A percentile compares a stretch with the other conserved stretches of the same genome.
Evolutionary conservation across 1,284 basidiomycete genomes (phyloP).

Genomic region (Uromyces viciae-fabae): DNA sequence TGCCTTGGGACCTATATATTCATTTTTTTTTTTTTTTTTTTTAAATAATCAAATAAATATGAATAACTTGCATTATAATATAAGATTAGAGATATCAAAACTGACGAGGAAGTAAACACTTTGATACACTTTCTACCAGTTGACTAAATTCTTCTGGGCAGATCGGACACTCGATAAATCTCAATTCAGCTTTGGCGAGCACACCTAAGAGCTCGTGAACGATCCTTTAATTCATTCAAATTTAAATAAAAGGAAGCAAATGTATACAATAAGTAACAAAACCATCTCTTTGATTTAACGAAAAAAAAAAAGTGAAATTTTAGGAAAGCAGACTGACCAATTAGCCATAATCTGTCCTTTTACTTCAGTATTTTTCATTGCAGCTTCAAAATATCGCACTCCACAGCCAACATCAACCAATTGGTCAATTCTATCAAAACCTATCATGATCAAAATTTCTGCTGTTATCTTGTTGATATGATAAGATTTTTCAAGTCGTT

Average conservation of each 20-base stretch:
- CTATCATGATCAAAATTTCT: slow-evolving; percentile 65
- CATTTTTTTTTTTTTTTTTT: too few relatives aligned
- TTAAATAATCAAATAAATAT: not conserved
- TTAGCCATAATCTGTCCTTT: slow-evolving; percentile 28
- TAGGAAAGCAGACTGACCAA: slow-evolving; percentile 24
- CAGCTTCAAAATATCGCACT: slow-evolving; percentile 38
- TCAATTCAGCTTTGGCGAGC: slow-evolving; percentile 61
- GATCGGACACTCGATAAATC: slow-evolving; percentile 33
- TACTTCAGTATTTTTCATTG: slow-evolving; percentile 1
- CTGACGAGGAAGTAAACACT: slow-evolving; percentile 16
- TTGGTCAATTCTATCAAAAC: slow-evolving; percentile 66
- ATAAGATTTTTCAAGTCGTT: slow-evolving; percentile 62
- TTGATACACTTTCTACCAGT: slow-evolving; percentile 2
- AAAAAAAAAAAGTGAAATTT: not conserved
- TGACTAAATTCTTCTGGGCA: not conserved
- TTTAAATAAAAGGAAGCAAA: not conserved
- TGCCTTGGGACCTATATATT: slow-evolving; percentile 27
- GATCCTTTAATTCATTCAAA: slow-evolving; percentile 73
- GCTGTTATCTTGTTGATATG: slow-evolving; percentile 66
- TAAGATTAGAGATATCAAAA: not conserved
- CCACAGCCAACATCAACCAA: slow-evolving; percentile 58
- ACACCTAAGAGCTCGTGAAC: slow-evolving; percentile 78
- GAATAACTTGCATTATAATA: too few relatives aligned
- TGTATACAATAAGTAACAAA: not conserved
- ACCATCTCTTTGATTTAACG: not conserved